Evolutionary conservation across 2,329 filamentous ascomycete genomes (phyloP).

Genomic region (Myriangium duriaei): DNA sequence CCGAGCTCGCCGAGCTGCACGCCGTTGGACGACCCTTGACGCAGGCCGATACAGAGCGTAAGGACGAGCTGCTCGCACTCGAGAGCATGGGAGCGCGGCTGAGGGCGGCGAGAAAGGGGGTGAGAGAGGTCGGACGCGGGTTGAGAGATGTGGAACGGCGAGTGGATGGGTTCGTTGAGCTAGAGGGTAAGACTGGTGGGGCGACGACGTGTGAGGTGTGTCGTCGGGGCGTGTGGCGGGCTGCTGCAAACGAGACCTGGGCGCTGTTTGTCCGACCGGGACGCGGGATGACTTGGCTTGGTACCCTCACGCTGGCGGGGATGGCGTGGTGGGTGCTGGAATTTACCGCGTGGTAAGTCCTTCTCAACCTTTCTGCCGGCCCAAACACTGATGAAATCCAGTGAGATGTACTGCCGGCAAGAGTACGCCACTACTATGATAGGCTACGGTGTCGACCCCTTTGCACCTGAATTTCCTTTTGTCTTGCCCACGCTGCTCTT

Average conservation of each 20-base stretch:
- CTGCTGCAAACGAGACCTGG: neutral
- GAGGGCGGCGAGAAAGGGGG: slow-evolving; percentile 27
- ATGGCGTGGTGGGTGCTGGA: slow-evolving; percentile 4
- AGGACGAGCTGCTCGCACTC: slow-evolving; percentile 30
- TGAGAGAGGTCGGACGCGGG: slow-evolving; percentile 32
- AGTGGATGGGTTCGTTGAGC: slow-evolving; percentile 21
- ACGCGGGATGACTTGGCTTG: neutral
- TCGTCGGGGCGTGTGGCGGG: neutral
- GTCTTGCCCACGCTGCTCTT: slow-evolving; percentile 44
- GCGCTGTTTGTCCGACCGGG: neutral
- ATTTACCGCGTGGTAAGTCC: neutral
- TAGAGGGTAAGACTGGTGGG: neutral
- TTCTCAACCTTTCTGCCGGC: too few species aligned
- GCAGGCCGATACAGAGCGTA: slow-evolving; percentile 29
- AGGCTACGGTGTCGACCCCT: slow-evolving; percentile 37
- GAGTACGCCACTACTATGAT: slow-evolving; percentile 35
- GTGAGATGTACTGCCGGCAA: slow-evolving; percentile 39
- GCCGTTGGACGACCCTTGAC: slow-evolving; percentile 14
- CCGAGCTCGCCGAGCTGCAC: slow-evolving; percentile 6
- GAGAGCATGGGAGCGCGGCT: slow-evolving; percentile 31
- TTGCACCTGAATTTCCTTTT: slow-evolving; percentile 43
- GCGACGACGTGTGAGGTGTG: neutral
- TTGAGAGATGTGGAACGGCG: slow-evolving; percentile 29
- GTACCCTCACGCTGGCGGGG: neutral
- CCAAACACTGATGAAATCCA: too few species aligned